Conservation (phyloP, 2,329 filamentous ascomycete species). For the Myriosclerotinia curreyana region DNA sequence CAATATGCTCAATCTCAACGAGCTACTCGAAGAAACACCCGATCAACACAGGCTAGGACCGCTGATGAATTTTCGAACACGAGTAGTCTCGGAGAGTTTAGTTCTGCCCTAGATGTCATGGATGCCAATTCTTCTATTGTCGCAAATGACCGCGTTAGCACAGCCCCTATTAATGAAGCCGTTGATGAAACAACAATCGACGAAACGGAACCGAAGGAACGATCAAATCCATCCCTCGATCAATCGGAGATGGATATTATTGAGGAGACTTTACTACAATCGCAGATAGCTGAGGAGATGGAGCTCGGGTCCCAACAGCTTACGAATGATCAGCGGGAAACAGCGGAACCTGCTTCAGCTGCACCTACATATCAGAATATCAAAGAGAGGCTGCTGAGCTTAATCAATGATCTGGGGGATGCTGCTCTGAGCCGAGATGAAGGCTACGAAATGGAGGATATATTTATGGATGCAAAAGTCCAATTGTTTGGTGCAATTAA, state of each 20-base stretch:
- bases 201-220: neutral
- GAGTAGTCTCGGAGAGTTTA: neutral
- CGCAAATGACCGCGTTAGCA: neutral
- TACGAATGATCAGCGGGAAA: neutral
- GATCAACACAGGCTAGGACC: constrained; percentile 16
- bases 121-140: neutral
- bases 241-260: constrained; percentile 9
- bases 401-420: constrained; percentile 58
- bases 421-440: constrained; percentile 61
- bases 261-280: constrained; percentile 20
- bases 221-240: constrained; percentile 1
- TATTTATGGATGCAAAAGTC: constrained; percentile 74
- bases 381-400: constrained; percentile 53
- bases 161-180: constrained; percentile 14
- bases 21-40: constrained; percentile 1
- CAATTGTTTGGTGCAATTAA: constrained; percentile 69
- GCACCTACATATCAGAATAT: constrained; percentile 43
- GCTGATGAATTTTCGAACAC: constrained; percentile 19
- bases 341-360: constrained; percentile 1
- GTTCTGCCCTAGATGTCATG: neutral
- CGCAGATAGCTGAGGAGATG: constrained; percentile 20
- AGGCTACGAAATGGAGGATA: constrained; percentile 69
- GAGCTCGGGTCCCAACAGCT: neutral
- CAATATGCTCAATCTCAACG: neutral
- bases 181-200: constrained; percentile 13